Evolutionary conservation across 805 yeast species (phyloP).

Genomic region (Yarrowia yakushimensis): DNA sequence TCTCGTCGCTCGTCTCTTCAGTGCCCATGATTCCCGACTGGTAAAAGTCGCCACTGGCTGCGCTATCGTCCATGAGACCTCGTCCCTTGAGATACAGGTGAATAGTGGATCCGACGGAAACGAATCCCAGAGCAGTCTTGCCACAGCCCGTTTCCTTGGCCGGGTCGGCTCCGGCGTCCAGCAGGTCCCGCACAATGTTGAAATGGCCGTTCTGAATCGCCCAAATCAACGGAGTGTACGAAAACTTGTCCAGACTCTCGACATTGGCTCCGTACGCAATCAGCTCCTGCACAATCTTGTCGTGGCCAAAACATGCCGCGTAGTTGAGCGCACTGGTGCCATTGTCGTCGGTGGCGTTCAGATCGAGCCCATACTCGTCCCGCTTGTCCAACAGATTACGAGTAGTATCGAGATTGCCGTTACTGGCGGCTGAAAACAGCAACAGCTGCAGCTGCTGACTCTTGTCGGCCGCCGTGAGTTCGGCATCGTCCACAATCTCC

Average conservation of each 20-base stretch:
- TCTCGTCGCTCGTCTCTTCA: constrained; percentile 26
- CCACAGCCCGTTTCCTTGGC: constrained; percentile 42
- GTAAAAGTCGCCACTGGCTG: constrained; percentile 32
- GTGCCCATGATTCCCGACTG: constrained; percentile 27
- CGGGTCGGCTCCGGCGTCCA: constrained; percentile 62
- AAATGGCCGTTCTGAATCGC: constrained; percentile 63
- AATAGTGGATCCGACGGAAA: constrained; percentile 54
- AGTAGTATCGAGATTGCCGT: constrained; percentile 37
- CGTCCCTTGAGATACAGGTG: constrained; percentile 51
- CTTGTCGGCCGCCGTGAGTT: constrained; percentile 29
- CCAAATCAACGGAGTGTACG: constrained; percentile 73
- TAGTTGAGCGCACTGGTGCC: constrained; percentile 42
- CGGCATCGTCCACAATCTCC: constrained; percentile 28
- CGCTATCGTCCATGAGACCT: constrained; percentile 31
- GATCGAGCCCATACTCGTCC: constrained; percentile 33
- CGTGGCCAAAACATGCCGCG: constrained; percentile 43
- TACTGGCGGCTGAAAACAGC: constrained; percentile 39
- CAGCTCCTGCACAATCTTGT: constrained; percentile 37
- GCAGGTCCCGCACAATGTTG: constrained; percentile 52
- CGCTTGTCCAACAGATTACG: constrained; percentile 35
- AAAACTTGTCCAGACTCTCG: constrained; percentile 39
- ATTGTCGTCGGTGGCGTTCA: constrained; percentile 39
- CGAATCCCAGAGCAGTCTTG: constrained; percentile 52
- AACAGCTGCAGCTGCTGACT: constrained; percentile 33
- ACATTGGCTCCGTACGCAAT: constrained; percentile 40